Evolutionary conservation across 768 basidiomycete species (phyloP), one percentile per base, ranked within the genome.

Genomic region (Kwoniella dendrophila): DNA sequence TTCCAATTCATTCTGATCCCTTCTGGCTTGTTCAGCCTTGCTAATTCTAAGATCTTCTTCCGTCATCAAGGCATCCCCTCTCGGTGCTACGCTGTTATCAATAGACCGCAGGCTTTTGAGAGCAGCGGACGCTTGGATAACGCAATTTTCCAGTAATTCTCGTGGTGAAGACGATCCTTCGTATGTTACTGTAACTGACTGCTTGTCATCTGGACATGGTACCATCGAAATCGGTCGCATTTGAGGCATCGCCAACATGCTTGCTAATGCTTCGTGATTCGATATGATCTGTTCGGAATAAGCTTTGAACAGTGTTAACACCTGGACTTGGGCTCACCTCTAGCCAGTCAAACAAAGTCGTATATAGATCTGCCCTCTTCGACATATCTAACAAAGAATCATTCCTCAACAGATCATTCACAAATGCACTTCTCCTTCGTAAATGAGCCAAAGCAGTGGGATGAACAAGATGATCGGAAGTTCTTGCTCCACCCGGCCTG

Each of bases 301-400:
- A 43, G 6, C 12, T 43, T 20, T 14, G 41, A 11, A 55, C 33
- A 1, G 20, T n/a, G 6, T 4, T 10, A n/a, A 53, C 18, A 33
- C 4, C 26, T 32, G 34, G 24, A 27, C 12, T 20, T 14, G 41
- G 3, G 58, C 77, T 50, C 79, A 91, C 92, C 86, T 93, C 89
- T 11, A 97, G 83, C 93, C 93, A 97, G 68, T 90, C 87, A 55
- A 96, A 85, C 27, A 97, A 78, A 75, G 94, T 90, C 73, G 90
- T 90, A 78, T 96, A 97, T 18, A 97, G 81, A 7, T 87, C 82
- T 0, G 82, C 83, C 10, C 94, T 87, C 63, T 93, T 90, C 10
- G 90, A 91, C 92, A 96, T 95, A 73, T 96, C 94, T 44, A 90
- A 85, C 48, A 97, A 81, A 16, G 94, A 95, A 78, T 96, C 93